phyloP scores from a whole-genome alignment of 192 early-diverging fungal species.

The Jimgerdemannia flammicorona region DNA sequence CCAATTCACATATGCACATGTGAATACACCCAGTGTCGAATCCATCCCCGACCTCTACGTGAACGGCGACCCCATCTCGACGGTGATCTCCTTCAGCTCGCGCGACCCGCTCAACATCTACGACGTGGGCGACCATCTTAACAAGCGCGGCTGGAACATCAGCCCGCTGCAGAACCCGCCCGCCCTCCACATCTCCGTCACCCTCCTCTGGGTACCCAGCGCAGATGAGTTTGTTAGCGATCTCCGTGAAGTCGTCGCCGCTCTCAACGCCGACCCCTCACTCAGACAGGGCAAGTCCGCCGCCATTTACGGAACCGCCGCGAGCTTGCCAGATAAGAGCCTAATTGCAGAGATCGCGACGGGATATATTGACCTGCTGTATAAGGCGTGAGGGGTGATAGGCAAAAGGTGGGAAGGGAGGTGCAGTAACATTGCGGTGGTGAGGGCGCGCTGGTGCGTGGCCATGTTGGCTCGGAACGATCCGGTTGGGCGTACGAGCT shows the following conservation, averaged over 20 bases:
- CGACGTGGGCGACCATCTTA: conserved; percentile 79
- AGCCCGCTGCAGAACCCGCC: conserved; percentile 86
- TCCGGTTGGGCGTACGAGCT: too few relatives aligned
- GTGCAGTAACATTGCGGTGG: background rate
- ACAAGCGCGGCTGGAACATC: conserved; percentile 79
- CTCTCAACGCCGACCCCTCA: conserved; percentile 63
- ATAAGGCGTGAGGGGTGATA: conserved; percentile 46
- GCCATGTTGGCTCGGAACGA: too few relatives aligned
- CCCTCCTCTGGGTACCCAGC: conserved; percentile 68
- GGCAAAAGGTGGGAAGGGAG: background rate
- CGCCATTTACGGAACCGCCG: conserved; percentile 92
- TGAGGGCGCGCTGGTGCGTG: too few relatives aligned
- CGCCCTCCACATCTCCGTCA: conserved; percentile 88
- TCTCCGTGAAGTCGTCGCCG: conserved; percentile 68
- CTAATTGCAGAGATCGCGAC: conserved; percentile 84
- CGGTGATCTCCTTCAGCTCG: conserved; percentile 83
- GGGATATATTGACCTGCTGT: conserved; percentile 86
- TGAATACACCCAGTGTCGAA: conserved; percentile 30
- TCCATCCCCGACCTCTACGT: conserved; percentile 67
- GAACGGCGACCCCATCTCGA: conserved; percentile 76
- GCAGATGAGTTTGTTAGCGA: conserved; percentile 74
- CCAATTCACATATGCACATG: too few relatives aligned
- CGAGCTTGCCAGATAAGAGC: conserved; percentile 78
- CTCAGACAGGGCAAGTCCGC: conserved; percentile 71
- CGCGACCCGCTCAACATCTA: conserved; percentile 72